These are phyloP conservation scores for Fonsecaea nubica DNA, from an alignment of 2,329 filamentous ascomycete genomes.

Conservation along the genomic window DNA sequence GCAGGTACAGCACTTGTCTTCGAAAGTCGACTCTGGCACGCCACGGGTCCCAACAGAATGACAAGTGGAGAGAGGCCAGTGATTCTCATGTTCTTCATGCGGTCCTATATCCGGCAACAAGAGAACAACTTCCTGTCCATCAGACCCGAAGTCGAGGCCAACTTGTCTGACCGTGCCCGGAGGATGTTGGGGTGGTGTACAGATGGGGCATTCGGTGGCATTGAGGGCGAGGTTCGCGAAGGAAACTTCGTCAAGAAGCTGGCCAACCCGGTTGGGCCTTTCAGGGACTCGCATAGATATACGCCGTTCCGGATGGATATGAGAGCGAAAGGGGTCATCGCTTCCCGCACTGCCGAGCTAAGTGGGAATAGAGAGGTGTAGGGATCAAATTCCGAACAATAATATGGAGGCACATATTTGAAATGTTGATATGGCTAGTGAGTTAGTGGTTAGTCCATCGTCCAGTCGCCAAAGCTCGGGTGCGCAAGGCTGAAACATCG, in stretches of 20 bases:
- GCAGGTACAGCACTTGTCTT: slow-evolving; percentile 30
- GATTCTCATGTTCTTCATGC: slow-evolving; percentile 45
- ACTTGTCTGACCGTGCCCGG: slow-evolving; percentile 39
- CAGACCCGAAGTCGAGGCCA: slow-evolving; percentile 42
- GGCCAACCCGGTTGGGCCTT: slow-evolving; percentile 23
- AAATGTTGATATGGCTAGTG: background rate
- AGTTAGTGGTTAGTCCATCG: background rate
- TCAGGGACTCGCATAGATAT: slow-evolving; percentile 26
- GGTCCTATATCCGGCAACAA: slow-evolving; percentile 43
- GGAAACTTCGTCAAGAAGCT: slow-evolving; percentile 28
- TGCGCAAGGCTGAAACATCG: slow-evolving; percentile 9
- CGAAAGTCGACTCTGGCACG: slow-evolving; percentile 31
- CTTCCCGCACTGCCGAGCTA: slow-evolving; percentile 16
- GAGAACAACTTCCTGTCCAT: slow-evolving; percentile 45
- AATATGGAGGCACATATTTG: background rate
- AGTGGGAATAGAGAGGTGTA: slow-evolving; percentile 9
- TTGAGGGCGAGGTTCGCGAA: slow-evolving; percentile 29
- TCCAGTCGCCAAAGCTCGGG: background rate
- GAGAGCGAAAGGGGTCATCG: slow-evolving; percentile 1
- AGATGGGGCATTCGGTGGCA: slow-evolving; percentile 24
- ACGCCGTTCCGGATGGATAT: slow-evolving; percentile 22
- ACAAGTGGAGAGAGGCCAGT: slow-evolving; percentile 39
- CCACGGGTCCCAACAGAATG: slow-evolving; percentile 32
- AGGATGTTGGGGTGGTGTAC: slow-evolving; percentile 25
- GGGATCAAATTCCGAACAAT: background rate